Evolutionary conservation across 2,329 filamentous ascomycete species (phyloP), one percentile per base, ranked within the genome.

Genomic region (Cladosporium phlei): DNA sequence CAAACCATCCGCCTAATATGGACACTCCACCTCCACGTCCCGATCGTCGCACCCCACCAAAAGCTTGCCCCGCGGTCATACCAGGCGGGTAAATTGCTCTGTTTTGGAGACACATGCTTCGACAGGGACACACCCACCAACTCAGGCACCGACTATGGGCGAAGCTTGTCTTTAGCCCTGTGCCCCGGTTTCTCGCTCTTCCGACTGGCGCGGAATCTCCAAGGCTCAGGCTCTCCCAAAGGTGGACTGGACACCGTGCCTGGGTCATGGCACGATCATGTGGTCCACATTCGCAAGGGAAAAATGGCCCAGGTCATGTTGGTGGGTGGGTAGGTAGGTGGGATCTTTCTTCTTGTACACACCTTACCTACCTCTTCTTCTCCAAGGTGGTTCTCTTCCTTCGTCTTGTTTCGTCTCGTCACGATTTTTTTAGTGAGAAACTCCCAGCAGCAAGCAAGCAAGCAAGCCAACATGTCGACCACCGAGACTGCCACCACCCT

Each of bases 401-500:
- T 19, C 35, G 10, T 14, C 21, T 8, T 25, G 4, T 10, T 21
- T 14, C 14, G 28, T 27, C 35, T 38, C 14, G 21, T 9, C 35
- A 38, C 10, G 17, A 22, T 10, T 24, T 10, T 11, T 1, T 14
- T 27, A 6, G 5, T 17, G 37, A 10, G 8, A 28, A 8, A 21
- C n/a, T 38, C 21, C 5, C 21, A 12, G 20, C 20, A 24, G 12
- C n/a, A 5, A 4, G 6, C 19, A 28, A n/a, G 9, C 35, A 39
- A 2, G 29, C 16, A 21, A 7, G 24, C 25, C 35, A 40, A 16
- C 5, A 47, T 47, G 45, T 32, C 35, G 17, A 47, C 45, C 37
- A 43, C 39, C 28, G 40, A 35, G 10, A 47, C 45, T 9, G 27
- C 45, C 19, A 34, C 53, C 19, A 55, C 65, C 28, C 60, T 71